These are phyloP conservation scores for Aristolochia californica DNA, from an alignment of 164 flowering plant species.

Conservation along the genomic window DNA sequence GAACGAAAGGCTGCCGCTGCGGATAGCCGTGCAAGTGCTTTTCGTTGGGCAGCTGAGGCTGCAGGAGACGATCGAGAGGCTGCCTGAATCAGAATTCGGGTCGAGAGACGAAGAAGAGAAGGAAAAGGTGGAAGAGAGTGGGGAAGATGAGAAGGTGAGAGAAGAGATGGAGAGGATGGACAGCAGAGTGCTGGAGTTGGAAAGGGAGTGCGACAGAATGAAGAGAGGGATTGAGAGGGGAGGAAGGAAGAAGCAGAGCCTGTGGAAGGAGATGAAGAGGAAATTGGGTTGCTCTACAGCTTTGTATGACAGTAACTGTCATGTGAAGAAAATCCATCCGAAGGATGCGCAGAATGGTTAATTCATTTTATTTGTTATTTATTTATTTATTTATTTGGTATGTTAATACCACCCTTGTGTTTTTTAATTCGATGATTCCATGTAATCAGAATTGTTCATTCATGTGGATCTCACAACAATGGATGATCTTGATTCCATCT, in stretches of 20 bases:
- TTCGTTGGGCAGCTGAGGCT: conserved; percentile 52
- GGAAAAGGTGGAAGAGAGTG: conserved; percentile 7
- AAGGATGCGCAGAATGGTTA: conserved; percentile 3
- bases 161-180: conserved; percentile 24
- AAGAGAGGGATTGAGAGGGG: conserved; percentile 36
- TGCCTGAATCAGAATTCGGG: conserved; percentile 12
- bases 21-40: conserved; percentile 53
- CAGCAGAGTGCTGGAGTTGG: conserved; percentile 1
- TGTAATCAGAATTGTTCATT: too few relatives aligned
- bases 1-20: conserved; percentile 52
- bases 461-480: too few relatives aligned
- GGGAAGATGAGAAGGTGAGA: conserved; percentile 14
- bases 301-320: conserved; percentile 28
- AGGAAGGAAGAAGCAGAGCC: conserved; percentile 22
- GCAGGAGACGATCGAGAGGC: conserved; percentile 27
- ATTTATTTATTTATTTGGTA: too few relatives aligned
- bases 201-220: conserved; percentile 38
- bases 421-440: too few relatives aligned
- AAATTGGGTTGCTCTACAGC: conserved; percentile 50
- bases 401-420: too few relatives aligned
- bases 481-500: too few relatives aligned
- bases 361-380: too few relatives aligned
- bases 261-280: conserved; percentile 72
- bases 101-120: conserved; percentile 2
- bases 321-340: conserved; percentile 39